phyloP scores from a whole-genome alignment of 768 basidiomycete genomes.

The Mycena chlorophos region DNA sequence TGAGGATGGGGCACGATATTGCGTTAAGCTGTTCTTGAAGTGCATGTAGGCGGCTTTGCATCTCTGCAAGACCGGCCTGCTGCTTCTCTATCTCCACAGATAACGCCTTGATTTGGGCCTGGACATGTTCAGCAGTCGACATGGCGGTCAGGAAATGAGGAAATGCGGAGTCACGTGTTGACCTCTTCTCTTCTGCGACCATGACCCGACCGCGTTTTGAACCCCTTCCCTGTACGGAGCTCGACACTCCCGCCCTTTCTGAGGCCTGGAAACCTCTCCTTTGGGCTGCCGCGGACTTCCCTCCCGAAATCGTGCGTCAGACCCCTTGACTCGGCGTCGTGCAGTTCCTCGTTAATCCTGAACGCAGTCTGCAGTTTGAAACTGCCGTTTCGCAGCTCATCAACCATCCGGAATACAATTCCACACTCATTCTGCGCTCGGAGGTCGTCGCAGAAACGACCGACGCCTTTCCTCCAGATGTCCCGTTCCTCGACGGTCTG shows the following conservation, averaged over 20 bases:
- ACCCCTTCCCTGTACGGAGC: slow-evolving; percentile 9
- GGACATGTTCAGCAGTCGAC: background rate
- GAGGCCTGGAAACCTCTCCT: slow-evolving; percentile 29
- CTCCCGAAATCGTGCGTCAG: slow-evolving; percentile 36
- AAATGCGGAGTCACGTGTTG: no score
- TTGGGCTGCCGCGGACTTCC: slow-evolving; percentile 36
- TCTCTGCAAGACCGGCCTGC: background rate
- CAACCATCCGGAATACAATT: slow-evolving; percentile 91
- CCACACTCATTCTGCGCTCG: slow-evolving; percentile 84
- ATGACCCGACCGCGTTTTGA: slow-evolving; percentile 19
- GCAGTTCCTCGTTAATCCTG: background rate
- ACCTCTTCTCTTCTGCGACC: background rate
- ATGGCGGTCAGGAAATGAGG: no score
- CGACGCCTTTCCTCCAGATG: slow-evolving; percentile 31
- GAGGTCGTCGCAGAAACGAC: slow-evolving; percentile 55
- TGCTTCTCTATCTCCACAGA: background rate
- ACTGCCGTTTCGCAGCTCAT: slow-evolving; percentile 69
- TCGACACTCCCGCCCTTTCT: background rate
- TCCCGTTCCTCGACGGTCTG: slow-evolving; percentile 41
- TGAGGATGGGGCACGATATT: background rate
- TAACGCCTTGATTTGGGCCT: background rate
- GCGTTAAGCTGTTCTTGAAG: background rate
- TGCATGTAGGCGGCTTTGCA: background rate
- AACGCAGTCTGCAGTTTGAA: slow-evolving; percentile 58
- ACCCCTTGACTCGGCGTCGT: background rate